Evolutionary conservation across 768 basidiomycete species (phyloP).

Genomic region (Suillus cothurnatus): DNA sequence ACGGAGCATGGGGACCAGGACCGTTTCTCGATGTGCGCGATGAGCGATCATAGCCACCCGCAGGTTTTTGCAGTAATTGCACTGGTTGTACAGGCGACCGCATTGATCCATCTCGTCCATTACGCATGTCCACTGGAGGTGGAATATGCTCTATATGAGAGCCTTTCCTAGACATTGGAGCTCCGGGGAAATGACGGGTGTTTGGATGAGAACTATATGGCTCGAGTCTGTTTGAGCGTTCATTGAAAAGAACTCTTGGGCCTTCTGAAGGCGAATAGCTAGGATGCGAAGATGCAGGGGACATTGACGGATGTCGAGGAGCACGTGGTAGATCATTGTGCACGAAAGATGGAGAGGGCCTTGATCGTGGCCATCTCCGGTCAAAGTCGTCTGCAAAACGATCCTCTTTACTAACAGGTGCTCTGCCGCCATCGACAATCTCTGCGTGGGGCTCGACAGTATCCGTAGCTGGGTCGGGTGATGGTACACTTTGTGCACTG

Average conservation of each 20-base stretch:
- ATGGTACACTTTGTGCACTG: conserved; percentile 8
- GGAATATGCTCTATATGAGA: conserved; percentile 44
- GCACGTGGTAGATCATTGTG: conserved; percentile 43
- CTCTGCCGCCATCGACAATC: conserved; percentile 15
- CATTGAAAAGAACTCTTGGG: conserved; percentile 90
- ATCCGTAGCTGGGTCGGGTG: conserved; percentile 12
- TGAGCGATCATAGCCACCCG: conserved; percentile 15
- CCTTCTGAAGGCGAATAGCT: conserved; percentile 55
- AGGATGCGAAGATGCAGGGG: conserved; percentile 40
- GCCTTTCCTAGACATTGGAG: conserved; percentile 39
- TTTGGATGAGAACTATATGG: conserved; percentile 62
- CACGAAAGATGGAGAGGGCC: conserved; percentile 46
- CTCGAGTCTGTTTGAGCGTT: conserved; percentile 87
- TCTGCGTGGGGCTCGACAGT: conserved; percentile 14
- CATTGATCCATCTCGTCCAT: conserved; percentile 47
- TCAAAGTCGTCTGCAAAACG: conserved; percentile 94
- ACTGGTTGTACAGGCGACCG: conserved; percentile 43
- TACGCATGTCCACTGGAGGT: conserved; percentile 44
- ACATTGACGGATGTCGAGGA: conserved; percentile 34
- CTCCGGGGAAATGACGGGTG: conserved; percentile 39
- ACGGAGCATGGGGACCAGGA: neutral
- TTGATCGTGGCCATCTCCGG: conserved; percentile 90
- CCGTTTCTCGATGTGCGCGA: neutral
- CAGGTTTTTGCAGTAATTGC: conserved; percentile 64
- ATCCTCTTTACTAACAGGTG: conserved; percentile 66